Evolutionary conservation across 2,329 filamentous ascomycete genomes (phyloP).

Genomic region (Alternaria arbusti): DNA sequence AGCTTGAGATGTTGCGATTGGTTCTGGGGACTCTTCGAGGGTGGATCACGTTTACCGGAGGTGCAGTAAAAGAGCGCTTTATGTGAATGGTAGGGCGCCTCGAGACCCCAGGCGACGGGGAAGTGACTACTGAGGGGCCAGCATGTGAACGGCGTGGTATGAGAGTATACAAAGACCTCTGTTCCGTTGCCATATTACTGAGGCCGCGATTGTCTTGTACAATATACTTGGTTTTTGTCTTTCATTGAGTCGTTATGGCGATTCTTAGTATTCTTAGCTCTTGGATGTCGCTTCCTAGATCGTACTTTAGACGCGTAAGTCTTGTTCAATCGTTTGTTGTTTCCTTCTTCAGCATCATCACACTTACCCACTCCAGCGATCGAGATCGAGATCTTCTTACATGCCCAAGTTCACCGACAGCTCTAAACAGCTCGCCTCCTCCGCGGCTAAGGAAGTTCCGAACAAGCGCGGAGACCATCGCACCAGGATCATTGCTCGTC

Average conservation of each 20-base stretch:
- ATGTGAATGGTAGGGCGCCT: neutral
- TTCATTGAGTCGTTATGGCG: neutral
- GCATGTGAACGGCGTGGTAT: neutral
- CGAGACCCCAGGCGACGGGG: neutral
- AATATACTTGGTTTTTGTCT: neutral
- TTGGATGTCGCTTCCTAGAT: neutral
- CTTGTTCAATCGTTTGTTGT: neutral
- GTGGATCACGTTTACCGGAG: neutral
- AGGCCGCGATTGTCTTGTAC: neutral
- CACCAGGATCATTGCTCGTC: slow-evolving; percentile 1
- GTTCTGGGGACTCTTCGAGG: neutral
- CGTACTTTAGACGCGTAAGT: slow-evolving; percentile 1
- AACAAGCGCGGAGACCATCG: slow-evolving; percentile 1
- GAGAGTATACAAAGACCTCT: neutral
- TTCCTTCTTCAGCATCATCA: neutral
- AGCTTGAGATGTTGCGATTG: neutral
- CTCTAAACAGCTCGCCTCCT: neutral
- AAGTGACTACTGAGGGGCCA: neutral
- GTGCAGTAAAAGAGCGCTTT: neutral
- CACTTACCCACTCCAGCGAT: neutral
- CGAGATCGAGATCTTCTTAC: neutral
- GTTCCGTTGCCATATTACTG: neutral
- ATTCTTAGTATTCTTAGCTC: slow-evolving; percentile 1
- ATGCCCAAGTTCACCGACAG: neutral
- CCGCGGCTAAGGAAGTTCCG: neutral